Evolutionary conservation across 768 basidiomycete species (phyloP).

Genomic region (Postia placenta): DNA sequence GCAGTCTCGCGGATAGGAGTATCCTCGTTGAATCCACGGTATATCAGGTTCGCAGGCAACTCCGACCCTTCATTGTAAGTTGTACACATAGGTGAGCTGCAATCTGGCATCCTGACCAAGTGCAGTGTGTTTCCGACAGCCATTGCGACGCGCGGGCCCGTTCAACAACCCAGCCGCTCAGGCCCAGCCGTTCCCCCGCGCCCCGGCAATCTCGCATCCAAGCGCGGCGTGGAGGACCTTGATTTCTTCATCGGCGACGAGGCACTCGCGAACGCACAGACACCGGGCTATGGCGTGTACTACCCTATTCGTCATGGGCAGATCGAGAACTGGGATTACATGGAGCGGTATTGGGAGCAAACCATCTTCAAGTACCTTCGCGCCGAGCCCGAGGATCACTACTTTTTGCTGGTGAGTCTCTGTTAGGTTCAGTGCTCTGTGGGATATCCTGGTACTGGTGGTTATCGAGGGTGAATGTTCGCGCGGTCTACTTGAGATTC

Average conservation of each 20-base stretch:
- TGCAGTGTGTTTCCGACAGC: constrained; percentile 94
- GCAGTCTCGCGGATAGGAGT: no score
- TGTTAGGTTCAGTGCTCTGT: background rate
- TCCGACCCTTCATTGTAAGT: constrained; percentile 96
- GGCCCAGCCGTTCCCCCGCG: constrained; percentile 79
- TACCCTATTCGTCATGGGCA: constrained; percentile 97
- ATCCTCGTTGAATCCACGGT: no score
- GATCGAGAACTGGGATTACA: constrained; percentile 98
- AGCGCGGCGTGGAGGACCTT: constrained; percentile 96
- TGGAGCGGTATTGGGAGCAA: constrained; percentile 99
- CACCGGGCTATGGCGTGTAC: constrained; percentile 87
- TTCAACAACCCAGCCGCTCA: constrained; percentile 50
- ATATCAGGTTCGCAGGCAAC: constrained; percentile 90
- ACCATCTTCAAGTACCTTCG: constrained; percentile 99
- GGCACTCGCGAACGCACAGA: constrained; percentile 92
- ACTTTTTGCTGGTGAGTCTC: constrained; percentile 92
- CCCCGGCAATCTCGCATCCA: constrained; percentile 89
- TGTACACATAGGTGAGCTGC: background rate
- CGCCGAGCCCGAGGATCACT: constrained; percentile 98
- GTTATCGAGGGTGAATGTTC: no score
- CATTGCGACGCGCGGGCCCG: constrained; percentile 82
- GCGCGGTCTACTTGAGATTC: no score
- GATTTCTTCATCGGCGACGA: constrained; percentile 99
- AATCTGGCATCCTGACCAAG: background rate
- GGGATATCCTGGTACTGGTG: background rate